Evolutionary conservation across 176 grass and related monocot genomes (phyloP), one percentile per base, ranked within the genome.

Genomic region (Paspalum vaginatum): DNA sequence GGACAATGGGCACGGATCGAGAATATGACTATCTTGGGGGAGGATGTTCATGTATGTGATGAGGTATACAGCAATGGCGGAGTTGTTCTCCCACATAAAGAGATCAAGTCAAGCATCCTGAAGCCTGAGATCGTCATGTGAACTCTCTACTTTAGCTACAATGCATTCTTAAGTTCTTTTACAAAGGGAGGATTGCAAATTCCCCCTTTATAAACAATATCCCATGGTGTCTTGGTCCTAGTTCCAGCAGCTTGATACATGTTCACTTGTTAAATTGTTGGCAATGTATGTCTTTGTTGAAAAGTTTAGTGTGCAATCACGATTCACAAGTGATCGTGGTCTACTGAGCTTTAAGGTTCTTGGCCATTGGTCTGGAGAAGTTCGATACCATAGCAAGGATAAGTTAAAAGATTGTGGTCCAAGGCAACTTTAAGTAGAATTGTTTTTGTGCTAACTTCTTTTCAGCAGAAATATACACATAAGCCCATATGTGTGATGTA

Each of bases 61-160:
- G 92, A 98, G 73, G 79, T 98, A 70, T 98, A 94, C 79, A 98
- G 87, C 79, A 94, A 98, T 32, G 95, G 95, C 0, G 91, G 95
- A 26, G 95, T 92, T 62, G 87, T 98, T 84, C 85, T 97, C 41
- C 95, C 92, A 20, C 95, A 97, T 66, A 94, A 97, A 57, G 92
- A 97, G 83, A 97, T 97, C 68, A 97, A 94, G 80, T 90, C 89
- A 52, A 94, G 87, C 77, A 98, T 98, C 74, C 61, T 98, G 76
- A 98, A 94, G 83, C 95, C 95, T 43, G 92, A 98, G 85, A 94
- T 98, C 51, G 95, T 98, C 75, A 94, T 98, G 95, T 98, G 92
- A 98, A 45, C 59, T 78, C 45, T 52, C 27, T 41, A 41, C 20
- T 78, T 54, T 45, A 60, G 49, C 63, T 58, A 62, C 51, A 63